Conservation (phyloP, 1,284 basidiomycete genomes). For the Schizophyllum amplum region DNA sequence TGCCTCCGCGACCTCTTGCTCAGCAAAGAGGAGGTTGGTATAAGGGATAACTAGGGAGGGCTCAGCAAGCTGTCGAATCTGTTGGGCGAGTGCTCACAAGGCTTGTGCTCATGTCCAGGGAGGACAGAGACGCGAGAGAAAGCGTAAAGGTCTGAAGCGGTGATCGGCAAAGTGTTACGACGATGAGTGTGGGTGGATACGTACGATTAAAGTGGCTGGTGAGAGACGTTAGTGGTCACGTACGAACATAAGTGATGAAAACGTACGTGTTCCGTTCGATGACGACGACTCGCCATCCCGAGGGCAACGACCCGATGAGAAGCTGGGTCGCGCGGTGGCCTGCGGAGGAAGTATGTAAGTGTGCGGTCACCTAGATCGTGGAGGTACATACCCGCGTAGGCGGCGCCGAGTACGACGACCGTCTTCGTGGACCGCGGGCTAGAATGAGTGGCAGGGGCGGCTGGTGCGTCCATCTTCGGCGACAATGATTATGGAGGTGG, state of each 20-base stretch:
- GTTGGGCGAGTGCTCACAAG: slow-evolving; percentile 33
- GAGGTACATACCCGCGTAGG: slow-evolving; percentile 44
- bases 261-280: slow-evolving; percentile 62
- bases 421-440: slow-evolving; percentile 25
- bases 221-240: background rate
- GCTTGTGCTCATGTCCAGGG: slow-evolving; percentile 65
- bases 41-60: slow-evolving; percentile 52
- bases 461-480: background rate
- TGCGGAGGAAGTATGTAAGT: slow-evolving; percentile 12
- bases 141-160: slow-evolving; percentile 38
- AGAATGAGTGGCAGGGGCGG: background rate
- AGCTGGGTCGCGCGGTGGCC: slow-evolving; percentile 47
- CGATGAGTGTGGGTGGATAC: slow-evolving; percentile 18
- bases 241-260: slow-evolving; percentile 1
- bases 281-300: slow-evolving; percentile 58
- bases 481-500: background rate
- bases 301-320: slow-evolving; percentile 47
- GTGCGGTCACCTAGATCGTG: background rate
- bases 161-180: background rate
- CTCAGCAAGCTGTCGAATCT: background rate
- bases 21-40: slow-evolving; percentile 27
- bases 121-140: slow-evolving; percentile 58
- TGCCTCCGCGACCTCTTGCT: slow-evolving; percentile 5
- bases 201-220: slow-evolving; percentile 34
- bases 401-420: slow-evolving; percentile 51